Evolutionary conservation across 768 basidiomycete genomes (phyloP), one percentile per base, ranked within the genome.

Genomic region (Sporobolomyces phaffii): DNA sequence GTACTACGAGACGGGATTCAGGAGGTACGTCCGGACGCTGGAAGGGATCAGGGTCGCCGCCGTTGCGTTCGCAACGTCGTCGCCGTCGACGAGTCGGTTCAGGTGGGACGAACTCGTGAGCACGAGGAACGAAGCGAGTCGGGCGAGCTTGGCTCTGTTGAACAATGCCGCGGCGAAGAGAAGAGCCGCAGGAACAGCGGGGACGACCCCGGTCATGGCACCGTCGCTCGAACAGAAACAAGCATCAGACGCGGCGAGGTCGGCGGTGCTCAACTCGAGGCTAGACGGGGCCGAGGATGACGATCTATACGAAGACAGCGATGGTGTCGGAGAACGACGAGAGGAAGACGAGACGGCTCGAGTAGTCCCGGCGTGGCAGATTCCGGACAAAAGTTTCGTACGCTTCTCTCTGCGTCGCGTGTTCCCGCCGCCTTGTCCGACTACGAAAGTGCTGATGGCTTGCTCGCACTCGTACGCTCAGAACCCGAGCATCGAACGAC

Each of bases 1-100:
- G 26, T 99, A 96, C 77, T 97, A 91, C 65, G 96, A 99, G 79
- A 98, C 96, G 26, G 90, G 88, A 1, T 93, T 97, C 76, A 81
- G 96, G 68, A 81, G 96, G 47, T 99, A 98, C 76, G 83, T 86
- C 28, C 82, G 96, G 49, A 87, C 86, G 75, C 80, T 99, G 51
- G 84, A 85, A 40, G 85, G 82, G 78, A 82, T 98, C 57, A 89
- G 88, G 82, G 88, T n/a, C n/a, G n/a, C n/a, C n/a, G n/a, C n/a
- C n/a, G n/a, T n/a, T n/a, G n/a, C n/a, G n/a, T n/a, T n/a, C n/a
- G n/a, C n/a, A n/a, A n/a, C n/a, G n/a, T n/a, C n/a, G n/a, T n/a
- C n/a, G n/a, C n/a, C 88, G 48, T 53, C 79, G 28, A 29, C 44
- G 20, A 18, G 50, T 13, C 31, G 40, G 18, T 29, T 33, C 56